Evolutionary conservation across 2,329 filamentous ascomycete species (phyloP).

Genomic region (Aspergillus pseudoterreus): DNA sequence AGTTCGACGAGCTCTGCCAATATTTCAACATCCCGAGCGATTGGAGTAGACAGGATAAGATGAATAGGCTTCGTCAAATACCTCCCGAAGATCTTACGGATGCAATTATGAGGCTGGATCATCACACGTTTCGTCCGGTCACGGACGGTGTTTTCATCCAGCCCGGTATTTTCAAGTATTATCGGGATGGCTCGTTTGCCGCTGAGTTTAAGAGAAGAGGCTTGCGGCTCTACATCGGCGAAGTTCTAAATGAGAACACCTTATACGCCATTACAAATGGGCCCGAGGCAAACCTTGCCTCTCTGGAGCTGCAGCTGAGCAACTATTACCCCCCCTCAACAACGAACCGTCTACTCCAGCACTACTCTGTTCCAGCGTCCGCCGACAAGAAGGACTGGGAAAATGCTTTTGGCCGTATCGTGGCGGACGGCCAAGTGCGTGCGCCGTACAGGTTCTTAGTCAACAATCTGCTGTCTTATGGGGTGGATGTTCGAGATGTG

Average conservation of each 20-base stretch:
- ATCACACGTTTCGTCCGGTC: conserved; percentile 46
- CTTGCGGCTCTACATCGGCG: conserved; percentile 41
- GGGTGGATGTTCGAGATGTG: conserved; percentile 31
- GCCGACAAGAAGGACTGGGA: conserved; percentile 34
- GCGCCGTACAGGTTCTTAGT: conserved; percentile 18
- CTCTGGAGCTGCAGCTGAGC: conserved; percentile 35
- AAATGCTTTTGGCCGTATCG: conserved; percentile 38
- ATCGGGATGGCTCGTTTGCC: conserved; percentile 36
- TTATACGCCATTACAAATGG: conserved; percentile 42
- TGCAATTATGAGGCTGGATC: conserved; percentile 37
- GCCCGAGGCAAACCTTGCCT: conserved; percentile 29
- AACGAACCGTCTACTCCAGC: conserved; percentile 32
- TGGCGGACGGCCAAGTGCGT: conserved; percentile 21
- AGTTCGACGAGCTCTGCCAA: conserved; percentile 43
- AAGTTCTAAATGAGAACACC: conserved; percentile 45
- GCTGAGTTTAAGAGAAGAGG: conserved; percentile 33
- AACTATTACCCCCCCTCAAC: conserved; percentile 45
- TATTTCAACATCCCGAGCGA: conserved; percentile 28
- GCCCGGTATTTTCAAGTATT: conserved; percentile 36
- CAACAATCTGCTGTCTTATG: conserved; percentile 23
- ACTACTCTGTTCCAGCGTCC: conserved; percentile 34
- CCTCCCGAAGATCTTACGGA: conserved; percentile 29
- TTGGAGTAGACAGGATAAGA: conserved; percentile 25
- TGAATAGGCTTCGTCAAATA: conserved; percentile 31
- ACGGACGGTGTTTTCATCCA: conserved; percentile 43